Percentiles rank a stretch among this genome's conserved stretches.
Evolutionary conservation across 768 basidiomycete genomes (phyloP).

Genomic region (Rhizopogon sp.): DNA sequence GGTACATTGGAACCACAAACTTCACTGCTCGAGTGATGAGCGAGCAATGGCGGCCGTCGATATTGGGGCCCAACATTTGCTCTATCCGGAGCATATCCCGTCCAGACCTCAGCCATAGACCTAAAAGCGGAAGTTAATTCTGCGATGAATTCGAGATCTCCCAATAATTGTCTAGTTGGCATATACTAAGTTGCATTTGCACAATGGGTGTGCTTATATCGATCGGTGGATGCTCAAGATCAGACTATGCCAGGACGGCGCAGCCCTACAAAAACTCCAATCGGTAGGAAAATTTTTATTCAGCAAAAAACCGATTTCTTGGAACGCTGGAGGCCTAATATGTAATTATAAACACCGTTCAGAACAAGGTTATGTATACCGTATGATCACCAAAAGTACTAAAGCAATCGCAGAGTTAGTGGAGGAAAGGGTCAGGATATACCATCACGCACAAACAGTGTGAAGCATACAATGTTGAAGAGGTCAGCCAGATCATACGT

Average conservation of each 20-base stretch:
- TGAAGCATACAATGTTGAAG: not conserved
- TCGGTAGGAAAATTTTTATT: too few species aligned
- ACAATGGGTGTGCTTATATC: too few species aligned
- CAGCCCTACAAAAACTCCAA: too few species aligned
- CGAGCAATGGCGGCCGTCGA: too few species aligned
- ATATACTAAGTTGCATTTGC: too few species aligned
- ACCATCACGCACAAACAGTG: not conserved
- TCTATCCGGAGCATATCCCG: not conserved
- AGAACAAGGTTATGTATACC: not conserved
- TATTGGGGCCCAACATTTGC: too few species aligned
- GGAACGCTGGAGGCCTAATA: not conserved
- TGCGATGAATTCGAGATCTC: too few species aligned
- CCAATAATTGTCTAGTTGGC: not conserved
- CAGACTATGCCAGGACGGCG: too few species aligned
- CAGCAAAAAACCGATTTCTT: not conserved
- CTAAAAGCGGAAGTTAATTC: too few species aligned
- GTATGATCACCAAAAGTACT: not conserved
- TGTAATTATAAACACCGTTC: not conserved
- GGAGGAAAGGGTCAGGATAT: not conserved
- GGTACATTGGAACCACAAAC: not conserved
- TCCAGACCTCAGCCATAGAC: too few species aligned
- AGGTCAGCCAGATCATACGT: constrained; percentile 29
- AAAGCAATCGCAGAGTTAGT: not conserved
- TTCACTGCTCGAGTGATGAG: not conserved
- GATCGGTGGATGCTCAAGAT: too few species aligned